Evolutionary conservation across 2,329 filamentous ascomycete genomes (phyloP), one percentile per base, ranked within the genome.

Genomic region (Ploettnerulaceae sp.): DNA sequence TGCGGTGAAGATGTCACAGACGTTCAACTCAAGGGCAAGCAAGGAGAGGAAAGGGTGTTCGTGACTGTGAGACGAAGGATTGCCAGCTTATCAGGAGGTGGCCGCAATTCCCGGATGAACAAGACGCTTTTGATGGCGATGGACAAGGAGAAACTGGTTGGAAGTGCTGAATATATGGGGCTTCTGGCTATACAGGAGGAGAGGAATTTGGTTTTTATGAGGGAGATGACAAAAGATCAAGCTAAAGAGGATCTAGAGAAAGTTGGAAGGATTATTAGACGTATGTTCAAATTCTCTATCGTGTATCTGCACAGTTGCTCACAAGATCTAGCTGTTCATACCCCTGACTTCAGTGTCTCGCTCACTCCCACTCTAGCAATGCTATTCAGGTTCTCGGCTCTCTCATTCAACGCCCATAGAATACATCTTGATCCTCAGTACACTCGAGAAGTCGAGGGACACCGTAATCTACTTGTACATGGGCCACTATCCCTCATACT

Each of bases 321-420:
- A 55, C 35, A 3, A 34, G 18, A 26, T 49, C 45, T 45, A 57
- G 53, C 59, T 26, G 21, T 35, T 18, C 44, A 53, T 31, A 44
- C 49, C 9, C 71, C 80, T 1, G 70, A 76, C 36, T 78, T 80
- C 57, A 70, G 68, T 14, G 72, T 85, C 56, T 68, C 70, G 0
- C 68, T 95, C 18, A 76, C 69, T 0, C 88, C 89, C 1, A 82
- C 82, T 2, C 72, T 77, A 2, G 71, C 76, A 4, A 76, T 96
- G 4, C 79, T 98, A 44, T 95, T 95, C 69, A 81, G 90, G 48
- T 97, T 91, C 71, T 93, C 86, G 15, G 89, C 89, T 0, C 77
- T 98, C 25, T 91, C 86, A 2, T 90, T 89, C 71, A 98, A 98
- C 66, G 88, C 89, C 1, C 93, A 98, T 67, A 74, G 77, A 12